Evolutionary conservation across 805 yeast genomes (phyloP).

Genomic region (Schwanniomyces sp.): DNA sequence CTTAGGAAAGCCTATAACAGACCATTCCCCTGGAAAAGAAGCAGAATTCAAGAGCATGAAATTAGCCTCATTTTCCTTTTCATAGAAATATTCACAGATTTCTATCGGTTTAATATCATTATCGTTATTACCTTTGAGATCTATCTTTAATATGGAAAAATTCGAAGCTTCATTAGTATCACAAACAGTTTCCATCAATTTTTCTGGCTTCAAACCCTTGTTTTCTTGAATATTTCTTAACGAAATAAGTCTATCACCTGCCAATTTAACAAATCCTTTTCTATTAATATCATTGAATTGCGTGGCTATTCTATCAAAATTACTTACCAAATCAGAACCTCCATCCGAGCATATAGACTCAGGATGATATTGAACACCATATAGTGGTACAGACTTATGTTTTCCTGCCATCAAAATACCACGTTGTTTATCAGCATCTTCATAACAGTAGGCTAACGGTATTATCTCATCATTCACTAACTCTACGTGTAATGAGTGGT

Average conservation of each 20-base stretch:
- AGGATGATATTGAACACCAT: conserved; percentile 96
- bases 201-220: conserved; percentile 20
- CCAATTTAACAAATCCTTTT: not conserved
- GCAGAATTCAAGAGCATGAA: conserved; percentile 75
- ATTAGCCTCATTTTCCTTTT: conserved; percentile 31
- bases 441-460: conserved; percentile 64
- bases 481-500: conserved; percentile 75
- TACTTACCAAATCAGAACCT: conserved; percentile 60
- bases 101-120: conserved; percentile 36
- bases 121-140: conserved; percentile 10
- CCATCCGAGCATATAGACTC: conserved; percentile 82
- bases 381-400: conserved; percentile 65
- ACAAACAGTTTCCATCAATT: not conserved
- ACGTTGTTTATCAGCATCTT: conserved; percentile 20
- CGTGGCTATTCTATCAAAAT: conserved; percentile 58
- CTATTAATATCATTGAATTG: conserved; percentile 27
- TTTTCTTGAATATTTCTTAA: conserved; percentile 7
- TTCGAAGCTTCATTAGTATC: not conserved
- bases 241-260: conserved; percentile 4
- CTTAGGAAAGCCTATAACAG: conserved; percentile 75
- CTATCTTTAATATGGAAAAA: conserved; percentile 2
- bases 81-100: conserved; percentile 49
- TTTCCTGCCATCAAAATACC: conserved; percentile 76
- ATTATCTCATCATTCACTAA: conserved; percentile 33
- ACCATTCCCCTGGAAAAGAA: conserved; percentile 82